Evolutionary conservation across 2,329 filamentous ascomycete species (phyloP).

Genomic region (Bipolaris oryzae): DNA sequence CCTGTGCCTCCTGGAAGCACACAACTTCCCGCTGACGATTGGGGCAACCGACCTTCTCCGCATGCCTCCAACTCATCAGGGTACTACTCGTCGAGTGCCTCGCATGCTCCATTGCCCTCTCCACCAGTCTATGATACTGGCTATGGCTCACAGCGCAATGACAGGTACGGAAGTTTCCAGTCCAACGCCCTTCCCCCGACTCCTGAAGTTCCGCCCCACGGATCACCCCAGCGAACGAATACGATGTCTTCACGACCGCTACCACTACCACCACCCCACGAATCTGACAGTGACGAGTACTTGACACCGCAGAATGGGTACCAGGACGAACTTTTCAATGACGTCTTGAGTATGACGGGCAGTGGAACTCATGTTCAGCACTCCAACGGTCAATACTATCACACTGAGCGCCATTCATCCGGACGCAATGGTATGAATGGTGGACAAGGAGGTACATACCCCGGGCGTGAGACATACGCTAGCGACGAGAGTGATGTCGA

Average conservation of each 20-base stretch:
- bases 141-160: constrained; percentile 35
- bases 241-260: constrained; percentile 63
- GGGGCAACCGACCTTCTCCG: constrained; percentile 42
- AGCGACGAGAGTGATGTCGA: constrained; percentile 86
- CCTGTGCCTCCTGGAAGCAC: constrained; percentile 45
- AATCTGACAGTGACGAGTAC: constrained; percentile 52
- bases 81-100: constrained; percentile 36
- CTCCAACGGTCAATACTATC: constrained; percentile 41
- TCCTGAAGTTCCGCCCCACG: constrained; percentile 58
- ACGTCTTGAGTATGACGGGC: constrained; percentile 60
- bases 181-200: constrained; percentile 54
- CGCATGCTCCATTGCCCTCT: constrained; percentile 45
- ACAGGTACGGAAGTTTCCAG: constrained; percentile 41
- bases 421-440: constrained; percentile 55
- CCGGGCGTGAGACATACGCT: constrained; percentile 35
- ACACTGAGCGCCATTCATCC: constrained; percentile 27
- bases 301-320: constrained; percentile 46
- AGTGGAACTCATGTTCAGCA: constrained; percentile 41
- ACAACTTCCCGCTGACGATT: constrained; percentile 42
- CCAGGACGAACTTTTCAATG: constrained; percentile 63
- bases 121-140: constrained; percentile 40
- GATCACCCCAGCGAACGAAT: constrained; percentile 57
- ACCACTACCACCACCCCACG: constrained; percentile 66
- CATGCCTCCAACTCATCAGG: constrained; percentile 39
- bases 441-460: constrained; percentile 49